Evolutionary conservation across 2,329 filamentous ascomycete genomes (phyloP).

Genomic region (Ophiocordyceps camponoti-floridani): DNA sequence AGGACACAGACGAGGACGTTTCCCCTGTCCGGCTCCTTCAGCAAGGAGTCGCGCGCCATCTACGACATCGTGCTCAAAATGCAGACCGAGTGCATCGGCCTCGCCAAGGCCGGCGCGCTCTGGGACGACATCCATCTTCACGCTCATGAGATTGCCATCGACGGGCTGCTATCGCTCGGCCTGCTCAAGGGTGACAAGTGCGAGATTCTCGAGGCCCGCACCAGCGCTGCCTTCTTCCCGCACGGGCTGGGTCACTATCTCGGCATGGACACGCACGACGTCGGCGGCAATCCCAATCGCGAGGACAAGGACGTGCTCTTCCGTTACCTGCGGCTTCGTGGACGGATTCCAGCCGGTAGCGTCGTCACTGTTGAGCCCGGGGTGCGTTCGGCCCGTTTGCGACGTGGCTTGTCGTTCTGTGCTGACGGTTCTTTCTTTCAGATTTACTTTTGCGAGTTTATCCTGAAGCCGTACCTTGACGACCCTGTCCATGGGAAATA

Average conservation of each 20-base stretch:
- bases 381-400: conserved; percentile 25
- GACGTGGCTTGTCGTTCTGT: background rate
- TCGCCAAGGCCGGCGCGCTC: conserved; percentile 53
- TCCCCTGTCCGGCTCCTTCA: conserved; percentile 58
- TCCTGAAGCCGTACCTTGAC: conserved; percentile 63
- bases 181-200: conserved; percentile 50
- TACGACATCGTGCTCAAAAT: conserved; percentile 76
- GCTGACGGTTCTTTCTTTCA: conserved; percentile 10
- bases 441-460: conserved; percentile 85
- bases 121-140: conserved; percentile 72
- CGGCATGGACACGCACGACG: conserved; percentile 86
- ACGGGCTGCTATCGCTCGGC: conserved; percentile 58
- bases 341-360: conserved; percentile 54
- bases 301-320: conserved; percentile 71
- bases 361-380: conserved; percentile 94
- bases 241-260: conserved; percentile 85
- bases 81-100: conserved; percentile 61
- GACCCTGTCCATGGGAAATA: conserved; percentile 56
- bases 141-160: conserved; percentile 68
- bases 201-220: conserved; percentile 59
- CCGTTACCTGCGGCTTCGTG: conserved; percentile 66
- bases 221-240: conserved; percentile 82
- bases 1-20: conserved; percentile 58
- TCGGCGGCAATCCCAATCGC: conserved; percentile 61
- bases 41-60: conserved; percentile 50